phyloP scores from a whole-genome alignment of 768 basidiomycete species.

The Tubosaeta sp. region DNA sequence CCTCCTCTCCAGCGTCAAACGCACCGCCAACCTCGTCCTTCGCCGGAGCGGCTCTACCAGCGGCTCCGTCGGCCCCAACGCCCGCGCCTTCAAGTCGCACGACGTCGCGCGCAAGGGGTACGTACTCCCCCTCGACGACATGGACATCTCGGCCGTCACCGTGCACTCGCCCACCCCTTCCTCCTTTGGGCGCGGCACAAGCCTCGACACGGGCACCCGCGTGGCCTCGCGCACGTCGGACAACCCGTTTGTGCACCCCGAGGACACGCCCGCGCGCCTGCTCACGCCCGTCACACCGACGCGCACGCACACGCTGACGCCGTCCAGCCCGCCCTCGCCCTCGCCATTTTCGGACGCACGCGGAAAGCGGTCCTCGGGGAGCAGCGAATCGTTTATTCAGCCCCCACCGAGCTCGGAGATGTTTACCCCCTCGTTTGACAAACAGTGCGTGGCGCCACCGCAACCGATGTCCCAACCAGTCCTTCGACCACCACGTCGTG shows the following conservation, averaged over 20 bases:
- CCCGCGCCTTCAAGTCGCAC: conserved; percentile 44
- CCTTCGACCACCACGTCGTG: conserved; percentile 24
- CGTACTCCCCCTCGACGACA: conserved; percentile 49
- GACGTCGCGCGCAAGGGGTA: conserved; percentile 34
- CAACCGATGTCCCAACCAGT: conserved; percentile 32
- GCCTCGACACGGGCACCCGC: conserved; percentile 3
- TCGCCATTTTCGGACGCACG: conserved; percentile 37
- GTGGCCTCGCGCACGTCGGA: conserved; percentile 8
- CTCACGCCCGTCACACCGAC: conserved; percentile 1
- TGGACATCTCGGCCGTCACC: conserved; percentile 39
- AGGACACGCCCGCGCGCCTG: conserved; percentile 5
- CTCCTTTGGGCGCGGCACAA: conserved; percentile 10
- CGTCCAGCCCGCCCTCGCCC: conserved; percentile 7
- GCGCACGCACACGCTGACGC: not conserved
- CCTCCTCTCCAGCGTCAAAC: conserved; percentile 54
- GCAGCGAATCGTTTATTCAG: conserved; percentile 20
- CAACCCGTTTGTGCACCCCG: conserved; percentile 45
- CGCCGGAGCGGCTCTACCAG: conserved; percentile 32
- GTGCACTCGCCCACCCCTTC: conserved; percentile 27
- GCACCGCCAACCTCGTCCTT: conserved; percentile 55
- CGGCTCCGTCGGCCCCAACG: conserved; percentile 26
- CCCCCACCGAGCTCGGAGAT: conserved; percentile 58
- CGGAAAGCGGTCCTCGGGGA: conserved; percentile 5
- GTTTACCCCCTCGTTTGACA: conserved; percentile 40
- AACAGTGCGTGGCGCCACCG: conserved; percentile 34